Evolutionary conservation across 1,284 basidiomycete genomes (phyloP).

Genomic region (Trametes versicolor): DNA sequence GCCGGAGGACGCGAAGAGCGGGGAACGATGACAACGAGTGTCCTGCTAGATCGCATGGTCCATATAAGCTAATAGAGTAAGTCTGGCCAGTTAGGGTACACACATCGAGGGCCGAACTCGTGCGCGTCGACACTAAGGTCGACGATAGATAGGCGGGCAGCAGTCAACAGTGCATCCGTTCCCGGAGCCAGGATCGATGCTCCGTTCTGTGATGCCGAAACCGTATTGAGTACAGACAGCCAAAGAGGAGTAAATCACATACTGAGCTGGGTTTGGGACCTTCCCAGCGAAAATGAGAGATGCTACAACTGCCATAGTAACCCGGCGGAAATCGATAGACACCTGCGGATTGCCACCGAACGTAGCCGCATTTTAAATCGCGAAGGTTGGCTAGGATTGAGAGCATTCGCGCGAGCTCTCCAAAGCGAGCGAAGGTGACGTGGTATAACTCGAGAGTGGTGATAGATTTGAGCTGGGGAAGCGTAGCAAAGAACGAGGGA

Average conservation of each 20-base stretch:
- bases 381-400: slow-evolving; percentile 7
- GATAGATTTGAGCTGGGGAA: slow-evolving; percentile 20
- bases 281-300: not conserved
- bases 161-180: not conserved
- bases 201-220: not conserved
- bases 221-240: not conserved
- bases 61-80: not conserved
- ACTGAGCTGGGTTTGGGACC: not conserved
- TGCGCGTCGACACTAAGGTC: not conserved
- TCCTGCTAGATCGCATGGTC: not conserved
- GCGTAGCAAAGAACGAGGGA: slow-evolving; percentile 13
- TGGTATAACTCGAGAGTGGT: slow-evolving; percentile 26
- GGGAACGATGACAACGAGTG: not conserved
- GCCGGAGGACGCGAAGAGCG: not conserved
- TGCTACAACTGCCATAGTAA: not conserved
- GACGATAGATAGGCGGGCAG: not conserved
- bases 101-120: not conserved
- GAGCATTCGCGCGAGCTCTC: slow-evolving; percentile 20
- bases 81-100: not conserved
- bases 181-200: not conserved
- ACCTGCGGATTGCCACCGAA: not conserved
- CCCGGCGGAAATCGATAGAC: not conserved
- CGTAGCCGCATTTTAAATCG: not conserved
- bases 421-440: slow-evolving; percentile 17
- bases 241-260: not conserved